phyloP scores from a whole-genome alignment of 495 filamentous ascomycete species.

The Aspergillus asperescens region DNA sequence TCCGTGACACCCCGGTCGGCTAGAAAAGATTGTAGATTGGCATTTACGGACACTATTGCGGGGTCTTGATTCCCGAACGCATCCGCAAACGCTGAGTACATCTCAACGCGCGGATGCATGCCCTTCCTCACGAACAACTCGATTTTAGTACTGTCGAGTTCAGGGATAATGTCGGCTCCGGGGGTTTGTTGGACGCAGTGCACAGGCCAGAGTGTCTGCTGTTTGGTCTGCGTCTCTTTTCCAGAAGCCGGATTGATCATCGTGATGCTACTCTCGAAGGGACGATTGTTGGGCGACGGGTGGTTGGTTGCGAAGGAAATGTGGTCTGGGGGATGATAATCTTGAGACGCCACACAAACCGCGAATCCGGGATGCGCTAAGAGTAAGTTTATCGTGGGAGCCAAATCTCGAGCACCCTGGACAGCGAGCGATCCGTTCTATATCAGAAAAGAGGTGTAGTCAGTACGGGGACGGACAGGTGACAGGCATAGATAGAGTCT shows the following conservation, averaged over 20 bases:
- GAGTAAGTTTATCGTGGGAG: slow-evolving; percentile 67
- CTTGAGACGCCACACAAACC: slow-evolving; percentile 74
- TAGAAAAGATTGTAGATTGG: slow-evolving; percentile 55
- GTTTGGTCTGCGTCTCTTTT: slow-evolving; percentile 57
- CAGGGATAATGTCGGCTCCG: slow-evolving; percentile 70
- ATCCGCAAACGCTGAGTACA: slow-evolving; percentile 86
- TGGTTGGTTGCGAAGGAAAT: slow-evolving; percentile 89
- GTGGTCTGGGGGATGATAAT: slow-evolving; percentile 81
- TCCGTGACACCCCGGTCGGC: slow-evolving; percentile 56
- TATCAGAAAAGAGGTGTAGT: neutral
- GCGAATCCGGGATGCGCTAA: slow-evolving; percentile 63
- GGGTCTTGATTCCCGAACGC: slow-evolving; percentile 56
- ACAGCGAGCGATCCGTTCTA: slow-evolving; percentile 78
- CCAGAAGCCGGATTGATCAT: slow-evolving; percentile 60
- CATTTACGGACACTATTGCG: slow-evolving; percentile 40
- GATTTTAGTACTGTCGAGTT: slow-evolving; percentile 57
- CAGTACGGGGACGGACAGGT: neutral
- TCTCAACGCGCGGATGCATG: slow-evolving; percentile 65
- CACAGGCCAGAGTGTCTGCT: slow-evolving; percentile 75
- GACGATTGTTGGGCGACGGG: slow-evolving; percentile 52
- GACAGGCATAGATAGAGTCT: slow-evolving; percentile 3
- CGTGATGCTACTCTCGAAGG: slow-evolving; percentile 58
- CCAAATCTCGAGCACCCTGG: slow-evolving; percentile 60
- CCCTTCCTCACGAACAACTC: slow-evolving; percentile 75
- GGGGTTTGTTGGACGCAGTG: slow-evolving; percentile 76